Evolutionary conservation across 1,284 basidiomycete species (phyloP).

Genomic region (Xerocomus cyaneibrunnescens): DNA sequence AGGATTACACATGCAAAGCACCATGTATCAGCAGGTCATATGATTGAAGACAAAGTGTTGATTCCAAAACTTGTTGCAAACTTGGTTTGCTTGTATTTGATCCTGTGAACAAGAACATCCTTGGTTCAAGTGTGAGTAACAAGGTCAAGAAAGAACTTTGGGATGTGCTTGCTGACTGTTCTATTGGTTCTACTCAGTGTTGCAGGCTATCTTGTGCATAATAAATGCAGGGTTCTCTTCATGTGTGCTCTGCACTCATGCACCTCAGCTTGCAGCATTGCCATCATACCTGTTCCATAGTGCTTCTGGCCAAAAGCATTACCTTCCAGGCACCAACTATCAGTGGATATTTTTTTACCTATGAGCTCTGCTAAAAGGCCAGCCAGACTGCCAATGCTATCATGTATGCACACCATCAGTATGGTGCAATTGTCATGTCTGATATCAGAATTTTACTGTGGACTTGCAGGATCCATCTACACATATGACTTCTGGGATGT

Average conservation of each 20-base stretch:
- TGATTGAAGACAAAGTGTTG: conserved; percentile 96
- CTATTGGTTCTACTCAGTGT: conserved; percentile 76
- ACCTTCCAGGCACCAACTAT: conserved; percentile 86
- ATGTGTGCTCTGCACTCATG: conserved; percentile 6
- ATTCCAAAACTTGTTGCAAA: conserved; percentile 87
- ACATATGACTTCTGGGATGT: conserved; percentile 74
- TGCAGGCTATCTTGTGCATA: conserved; percentile 70
- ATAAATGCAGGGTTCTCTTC: no score
- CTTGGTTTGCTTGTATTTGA: conserved; percentile 63
- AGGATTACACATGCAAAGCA: conserved; percentile 96
- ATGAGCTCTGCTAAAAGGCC: neutral
- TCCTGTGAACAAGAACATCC: conserved; percentile 63
- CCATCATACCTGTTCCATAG: conserved; percentile 84
- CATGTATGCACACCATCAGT: conserved; percentile 88
- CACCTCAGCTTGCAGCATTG: conserved; percentile 75
- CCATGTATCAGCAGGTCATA: conserved; percentile 93
- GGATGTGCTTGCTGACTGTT: conserved; percentile 95
- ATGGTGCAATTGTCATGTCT: conserved; percentile 77
- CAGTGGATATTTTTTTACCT: conserved; percentile 33
- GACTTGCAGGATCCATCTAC: conserved; percentile 59
- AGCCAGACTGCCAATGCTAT: conserved; percentile 71
- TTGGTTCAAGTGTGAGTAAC: conserved; percentile 67
- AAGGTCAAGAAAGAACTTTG: conserved; percentile 76
- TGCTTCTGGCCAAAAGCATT: conserved; percentile 85
- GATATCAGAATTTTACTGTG: conserved; percentile 83